These are phyloP conservation scores for Aspergillus asperescens DNA, from an alignment of 495 filamentous ascomycete genomes.

Conservation along the genomic window DNA sequence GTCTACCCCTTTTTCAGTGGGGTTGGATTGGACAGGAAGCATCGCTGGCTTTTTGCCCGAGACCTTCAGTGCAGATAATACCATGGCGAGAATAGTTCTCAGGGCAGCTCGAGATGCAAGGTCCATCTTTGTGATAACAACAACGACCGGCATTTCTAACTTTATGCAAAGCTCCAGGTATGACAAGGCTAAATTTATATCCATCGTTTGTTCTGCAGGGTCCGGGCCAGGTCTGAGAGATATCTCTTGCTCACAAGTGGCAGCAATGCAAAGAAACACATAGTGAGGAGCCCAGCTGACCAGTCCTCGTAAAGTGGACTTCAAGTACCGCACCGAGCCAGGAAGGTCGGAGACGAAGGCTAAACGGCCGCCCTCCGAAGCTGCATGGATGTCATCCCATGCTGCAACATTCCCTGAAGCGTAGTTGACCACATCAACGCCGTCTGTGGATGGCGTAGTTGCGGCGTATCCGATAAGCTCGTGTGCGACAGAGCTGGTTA, in stretches of 20 bases:
- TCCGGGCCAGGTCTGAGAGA: conserved; percentile 43
- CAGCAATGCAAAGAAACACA: conserved; percentile 81
- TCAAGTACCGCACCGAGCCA: conserved; percentile 78
- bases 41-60: conserved; percentile 67
- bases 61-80: conserved; percentile 74
- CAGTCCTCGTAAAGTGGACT: conserved; percentile 82
- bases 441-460: conserved; percentile 18
- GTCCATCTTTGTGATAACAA: conserved; percentile 89
- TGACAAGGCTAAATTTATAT: conserved; percentile 66
- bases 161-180: conserved; percentile 86
- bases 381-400: conserved; percentile 87
- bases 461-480: conserved; percentile 79
- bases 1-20: conserved; percentile 27
- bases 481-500: conserved; percentile 89
- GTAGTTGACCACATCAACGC: conserved; percentile 73
- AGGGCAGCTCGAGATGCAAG: conserved; percentile 68
- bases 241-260: conserved; percentile 58
- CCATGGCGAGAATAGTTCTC: conserved; percentile 59
- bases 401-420: conserved; percentile 78
- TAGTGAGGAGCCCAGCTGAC: conserved; percentile 96
- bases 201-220: conserved; percentile 44
- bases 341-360: conserved; percentile 88
- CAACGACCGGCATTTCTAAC: conserved; percentile 64
- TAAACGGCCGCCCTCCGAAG: conserved; percentile 67
- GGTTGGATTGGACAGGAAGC: conserved; percentile 45